These are phyloP conservation scores for Lathyrus oleraceus DNA, from an alignment of 306 rosid species.

Conservation along the genomic window DNA sequence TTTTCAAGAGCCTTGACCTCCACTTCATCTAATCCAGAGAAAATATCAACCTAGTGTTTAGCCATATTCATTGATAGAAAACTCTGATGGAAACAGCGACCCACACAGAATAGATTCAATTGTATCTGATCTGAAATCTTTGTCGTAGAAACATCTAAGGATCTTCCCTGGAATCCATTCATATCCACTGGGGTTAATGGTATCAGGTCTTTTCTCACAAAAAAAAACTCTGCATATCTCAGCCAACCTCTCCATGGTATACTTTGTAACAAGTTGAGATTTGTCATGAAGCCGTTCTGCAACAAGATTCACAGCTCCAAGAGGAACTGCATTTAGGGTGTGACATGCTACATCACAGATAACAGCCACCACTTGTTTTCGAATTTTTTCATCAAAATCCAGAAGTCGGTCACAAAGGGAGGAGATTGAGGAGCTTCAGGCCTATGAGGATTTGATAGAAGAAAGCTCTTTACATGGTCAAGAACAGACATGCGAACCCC, in stretches of 20 bases:
- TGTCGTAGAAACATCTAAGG: conserved; percentile 88
- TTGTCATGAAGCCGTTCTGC: conserved; percentile 91
- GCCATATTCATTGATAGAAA: conserved; percentile 68
- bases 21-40: conserved; percentile 74
- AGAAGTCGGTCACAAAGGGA: conserved; percentile 83
- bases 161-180: conserved; percentile 95
- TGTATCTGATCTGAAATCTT: conserved; percentile 90
- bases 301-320: conserved; percentile 77
- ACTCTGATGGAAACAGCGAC: conserved; percentile 76
- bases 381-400: conserved; percentile 84
- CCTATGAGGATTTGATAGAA: conserved; percentile 74
- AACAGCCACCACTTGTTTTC: conserved; percentile 93
- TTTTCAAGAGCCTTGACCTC: conserved; percentile 95
- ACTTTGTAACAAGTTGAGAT: conserved; percentile 85
- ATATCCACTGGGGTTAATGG: conserved; percentile 49
- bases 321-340: conserved; percentile 56
- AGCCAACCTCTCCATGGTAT: conserved; percentile 89
- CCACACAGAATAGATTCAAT: conserved; percentile 79
- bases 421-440: conserved; percentile 74
- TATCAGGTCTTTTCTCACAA: conserved; percentile 59
- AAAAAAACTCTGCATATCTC: conserved; percentile 72
- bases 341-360: conserved; percentile 79
- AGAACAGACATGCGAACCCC: conserved; percentile 81
- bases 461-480: conserved; percentile 69
- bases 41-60: conserved; percentile 75